Evolutionary conservation across 768 basidiomycete genomes (phyloP).

Genomic region (Mycena venus): DNA sequence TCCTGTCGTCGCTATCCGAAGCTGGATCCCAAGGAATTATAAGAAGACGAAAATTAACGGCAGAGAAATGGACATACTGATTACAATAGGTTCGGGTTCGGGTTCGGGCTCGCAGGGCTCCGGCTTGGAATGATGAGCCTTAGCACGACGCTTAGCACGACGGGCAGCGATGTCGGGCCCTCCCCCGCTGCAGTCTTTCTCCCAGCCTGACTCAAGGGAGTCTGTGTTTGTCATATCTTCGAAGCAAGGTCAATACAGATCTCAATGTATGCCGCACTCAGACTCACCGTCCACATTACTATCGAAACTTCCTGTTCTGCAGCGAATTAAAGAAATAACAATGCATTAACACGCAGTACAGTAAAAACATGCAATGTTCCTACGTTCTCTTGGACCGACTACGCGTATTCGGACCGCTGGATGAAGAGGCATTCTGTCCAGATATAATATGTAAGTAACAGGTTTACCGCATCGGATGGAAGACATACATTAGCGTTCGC

Average conservation of each 20-base stretch:
- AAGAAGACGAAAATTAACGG: not conserved
- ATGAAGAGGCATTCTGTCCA: not conserved
- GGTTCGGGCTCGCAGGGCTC: too few relatives aligned
- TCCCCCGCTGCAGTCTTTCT: not conserved
- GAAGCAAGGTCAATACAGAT: not conserved
- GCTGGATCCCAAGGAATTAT: not conserved
- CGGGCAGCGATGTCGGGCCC: not conserved
- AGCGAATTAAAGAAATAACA: too few relatives aligned
- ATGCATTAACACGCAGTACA: not conserved
- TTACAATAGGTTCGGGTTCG: not conserved
- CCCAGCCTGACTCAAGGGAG: not conserved
- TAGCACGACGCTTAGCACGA: not conserved
- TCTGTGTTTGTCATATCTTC: not conserved
- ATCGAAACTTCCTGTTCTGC: not conserved
- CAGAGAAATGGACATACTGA: not conserved
- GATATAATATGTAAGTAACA: not conserved
- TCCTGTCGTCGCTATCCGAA: not conserved
- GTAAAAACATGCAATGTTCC: not conserved
- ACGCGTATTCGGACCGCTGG: not conserved
- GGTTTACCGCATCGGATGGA: not conserved
- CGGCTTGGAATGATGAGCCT: not conserved
- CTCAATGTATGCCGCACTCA: not conserved
- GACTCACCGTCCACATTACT: not conserved
- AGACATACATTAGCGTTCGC: not conserved
- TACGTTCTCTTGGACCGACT: slow-evolving; percentile 4